phyloP scores from a whole-genome alignment of 2,329 filamentous ascomycete genomes.

The Scedosporium boydii region DNA sequence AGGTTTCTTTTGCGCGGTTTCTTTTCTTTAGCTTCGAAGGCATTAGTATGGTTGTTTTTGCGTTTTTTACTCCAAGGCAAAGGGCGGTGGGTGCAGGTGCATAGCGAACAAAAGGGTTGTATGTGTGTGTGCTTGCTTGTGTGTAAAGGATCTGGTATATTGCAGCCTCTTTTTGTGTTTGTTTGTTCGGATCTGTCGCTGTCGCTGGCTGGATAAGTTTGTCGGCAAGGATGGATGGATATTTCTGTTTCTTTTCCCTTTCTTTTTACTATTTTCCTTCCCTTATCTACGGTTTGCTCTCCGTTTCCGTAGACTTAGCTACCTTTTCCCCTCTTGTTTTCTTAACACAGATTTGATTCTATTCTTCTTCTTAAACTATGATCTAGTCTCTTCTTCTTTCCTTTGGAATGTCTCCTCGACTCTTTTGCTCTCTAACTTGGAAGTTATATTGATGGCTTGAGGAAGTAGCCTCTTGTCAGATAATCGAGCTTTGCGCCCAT shows the following conservation, averaged over 20 bases:
- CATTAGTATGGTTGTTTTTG: constrained; percentile 5
- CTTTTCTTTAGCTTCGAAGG: constrained; percentile 7
- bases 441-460: no score
- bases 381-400: no score
- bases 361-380: constrained; percentile 4
- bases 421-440: no score
- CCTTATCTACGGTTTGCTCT: neutral
- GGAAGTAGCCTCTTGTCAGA: no score
- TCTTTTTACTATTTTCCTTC: constrained; percentile 1
- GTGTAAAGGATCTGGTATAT: constrained; percentile 3
- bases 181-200: neutral
- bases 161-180: constrained; percentile 5
- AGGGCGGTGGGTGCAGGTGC: constrained; percentile 6
- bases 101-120: constrained; percentile 8
- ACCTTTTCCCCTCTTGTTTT: constrained; percentile 5
- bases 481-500: no score
- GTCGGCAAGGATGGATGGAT: neutral
- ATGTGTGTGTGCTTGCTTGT: neutral
- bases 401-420: no score
- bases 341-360: constrained; percentile 11
- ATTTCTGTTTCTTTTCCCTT: neutral
- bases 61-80: neutral
- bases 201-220: neutral
- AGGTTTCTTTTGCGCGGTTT: constrained; percentile 5
- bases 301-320: neutral